Evolutionary conservation across 177 flowering plant species (phyloP), one percentile per base, ranked within the genome.

Genomic region (Vitis hybrid): DNA sequence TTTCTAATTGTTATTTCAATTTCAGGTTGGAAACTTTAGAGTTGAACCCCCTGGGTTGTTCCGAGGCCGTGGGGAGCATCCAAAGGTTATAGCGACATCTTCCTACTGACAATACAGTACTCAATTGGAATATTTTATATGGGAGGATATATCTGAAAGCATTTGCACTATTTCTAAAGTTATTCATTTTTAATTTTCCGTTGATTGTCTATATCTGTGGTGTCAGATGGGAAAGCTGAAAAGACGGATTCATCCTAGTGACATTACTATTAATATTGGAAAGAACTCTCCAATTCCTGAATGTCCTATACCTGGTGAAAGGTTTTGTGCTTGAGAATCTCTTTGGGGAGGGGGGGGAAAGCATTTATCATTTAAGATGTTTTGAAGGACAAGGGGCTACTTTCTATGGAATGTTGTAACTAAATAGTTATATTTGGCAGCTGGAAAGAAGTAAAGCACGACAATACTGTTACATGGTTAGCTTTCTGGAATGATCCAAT

Each of bases 401-500:
- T 39, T 39, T 39, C 45, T 39, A 39, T 39, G 45, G 7, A 39
- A 39, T 39, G 45, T 4, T 39, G 45, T 39, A 39, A 39, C 45
- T 39, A 39, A 39, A 39, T 39, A 39, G 45, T 39, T 39, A 39
- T 39, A 5, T 39, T 39, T 39, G 45, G 75, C 97, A 96, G 99
- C n/a, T 96, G 99, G 99, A 93, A 92, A 76, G 99, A 96, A 83
- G 79, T 96, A 52, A 91, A 87, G 81, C 98, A 96, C 82, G 99
- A 96, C 77, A 91, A 92, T 70, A 94, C 97, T n/a, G 99, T 96
- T 51, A 96, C 99, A 58, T 96, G 99, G 99, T 83, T 96, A 73
- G 99, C 99, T 64, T 94, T 77, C 79, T 96, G 99, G 99, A 91
- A 87, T 80, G 99, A 96, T 81, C 99, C 99, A 34, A 92, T 96